phyloP scores from a whole-genome alignment of 129 eudicot genomes.

The Saposhnikovia divaricata region DNA sequence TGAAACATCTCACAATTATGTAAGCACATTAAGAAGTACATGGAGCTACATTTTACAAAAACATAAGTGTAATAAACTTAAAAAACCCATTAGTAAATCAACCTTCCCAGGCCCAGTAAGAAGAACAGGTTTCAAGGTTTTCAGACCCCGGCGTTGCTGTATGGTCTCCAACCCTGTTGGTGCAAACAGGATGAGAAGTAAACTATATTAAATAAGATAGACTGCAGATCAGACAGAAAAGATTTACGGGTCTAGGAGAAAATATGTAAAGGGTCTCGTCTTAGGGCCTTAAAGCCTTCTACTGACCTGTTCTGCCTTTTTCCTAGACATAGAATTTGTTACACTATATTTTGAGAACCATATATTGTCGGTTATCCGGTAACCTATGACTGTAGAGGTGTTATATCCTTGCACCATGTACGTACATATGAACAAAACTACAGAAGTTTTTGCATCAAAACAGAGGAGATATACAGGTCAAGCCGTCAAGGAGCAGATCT shows the following conservation, averaged over 20 bases:
- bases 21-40: not conserved
- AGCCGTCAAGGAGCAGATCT: not conserved
- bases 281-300: not conserved
- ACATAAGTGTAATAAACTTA: not conserved
- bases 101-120: slow-evolving; percentile 99
- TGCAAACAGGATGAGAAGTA: not conserved
- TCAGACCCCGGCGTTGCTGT: slow-evolving; percentile 70
- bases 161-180: slow-evolving; percentile 72
- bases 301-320: not conserved
- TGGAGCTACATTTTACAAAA: not conserved
- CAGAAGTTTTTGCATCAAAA: not conserved
- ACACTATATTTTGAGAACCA: not conserved
- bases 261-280: not conserved
- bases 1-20: not conserved
- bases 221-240: not conserved
- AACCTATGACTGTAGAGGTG: not conserved
- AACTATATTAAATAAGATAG: not conserved
- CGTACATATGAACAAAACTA: not conserved
- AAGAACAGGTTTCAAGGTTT: slow-evolving; percentile 79
- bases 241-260: not conserved
- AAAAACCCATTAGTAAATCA: not conserved
- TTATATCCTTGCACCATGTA: not conserved
- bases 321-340: not conserved
- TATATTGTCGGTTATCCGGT: not conserved
- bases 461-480: not conserved